Evolutionary conservation across 345 rosid species (phyloP), one percentile per base, ranked within the genome.

Genomic region (Eucalyptus tenuipes): DNA sequence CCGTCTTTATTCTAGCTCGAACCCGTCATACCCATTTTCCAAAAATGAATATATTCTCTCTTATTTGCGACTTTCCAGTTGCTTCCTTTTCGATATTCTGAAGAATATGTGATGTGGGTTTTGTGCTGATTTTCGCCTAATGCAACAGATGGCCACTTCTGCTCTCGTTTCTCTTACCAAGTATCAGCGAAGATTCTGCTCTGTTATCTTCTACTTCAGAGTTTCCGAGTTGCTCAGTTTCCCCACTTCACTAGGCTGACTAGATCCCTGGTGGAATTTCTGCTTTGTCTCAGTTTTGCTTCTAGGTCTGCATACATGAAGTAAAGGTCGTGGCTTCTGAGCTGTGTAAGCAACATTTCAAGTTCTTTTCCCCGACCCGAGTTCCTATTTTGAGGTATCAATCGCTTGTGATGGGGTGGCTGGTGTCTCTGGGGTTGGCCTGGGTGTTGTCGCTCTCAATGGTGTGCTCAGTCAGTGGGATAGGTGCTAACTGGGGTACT

Each of bases 401-500:
- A 20, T 75, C 84, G 47, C 81, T 45, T 12, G 10, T 87, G 85
- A 81, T 75, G 88, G 42, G 52, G 84, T 53, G 75, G 31, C 24
- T 49, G 86, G 86, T 82, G 88, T 48, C 89, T 89, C 88, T 86
- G 66, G 87, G 91, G n/a, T 87, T 90, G 87, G 87, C 88, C 42
- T 71, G 47, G 27, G 29, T 20, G 47, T 88, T 84, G 89, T 80
- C 24, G 79, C 53, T 87, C n/a, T 91, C 88, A 88, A 86, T 92
- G 89, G 59, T 91, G 86, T 88, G 90, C 85, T 79, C 88, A 49
- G 96, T 89, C 89, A 91, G 88, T 87, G 95, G 97, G 20, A 93
- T 95, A 57, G 98, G 98, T 80, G 97, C 94, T 22, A 98, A 98
- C 94, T 98, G 99, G 99, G 99, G 99, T 18, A 97, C 99, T 22